These are phyloP conservation scores for Neurospora tetrasperma DNA, from an alignment of 495 filamentous ascomycete genomes.

Conservation along the genomic window DNA sequence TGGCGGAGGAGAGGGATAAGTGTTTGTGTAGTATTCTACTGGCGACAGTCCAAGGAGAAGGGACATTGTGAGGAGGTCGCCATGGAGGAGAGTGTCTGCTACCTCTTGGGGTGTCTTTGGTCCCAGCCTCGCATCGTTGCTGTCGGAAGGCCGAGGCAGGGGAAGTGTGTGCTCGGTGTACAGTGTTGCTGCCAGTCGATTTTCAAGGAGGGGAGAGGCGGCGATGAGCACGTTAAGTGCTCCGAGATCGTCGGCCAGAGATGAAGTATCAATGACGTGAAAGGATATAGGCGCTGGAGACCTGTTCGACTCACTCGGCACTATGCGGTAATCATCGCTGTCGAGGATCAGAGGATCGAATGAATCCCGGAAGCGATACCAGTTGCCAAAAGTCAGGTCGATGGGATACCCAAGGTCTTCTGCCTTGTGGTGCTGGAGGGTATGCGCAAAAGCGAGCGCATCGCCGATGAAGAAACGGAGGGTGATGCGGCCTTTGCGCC, in stretches of 20 bases:
- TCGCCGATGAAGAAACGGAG: conserved; percentile 18
- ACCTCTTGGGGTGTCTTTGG: not conserved
- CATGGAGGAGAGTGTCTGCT: conserved; percentile 14
- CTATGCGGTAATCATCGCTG: conserved; percentile 3
- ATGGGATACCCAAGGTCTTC: not conserved
- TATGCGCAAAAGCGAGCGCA: conserved; percentile 13
- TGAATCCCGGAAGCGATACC: conserved; percentile 2
- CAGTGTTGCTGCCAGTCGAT: conserved; percentile 11
- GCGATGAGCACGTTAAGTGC: conserved; percentile 18
- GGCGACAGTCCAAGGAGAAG: conserved; percentile 16
- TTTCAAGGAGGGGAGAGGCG: conserved; percentile 13
- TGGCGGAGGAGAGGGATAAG: conserved; percentile 4
- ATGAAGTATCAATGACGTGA: conserved; percentile 24
- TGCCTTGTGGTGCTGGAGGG: conserved; percentile 11
- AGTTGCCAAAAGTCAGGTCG: not conserved
- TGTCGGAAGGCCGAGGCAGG: not conserved
- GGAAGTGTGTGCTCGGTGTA: conserved; percentile 11
- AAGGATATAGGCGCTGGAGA: conserved; percentile 8
- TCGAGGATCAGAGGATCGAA: conserved; percentile 10
- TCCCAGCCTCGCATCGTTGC: not conserved
- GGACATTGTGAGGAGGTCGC: conserved; percentile 12
- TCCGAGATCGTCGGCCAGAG: conserved; percentile 12
- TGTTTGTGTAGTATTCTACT: conserved; percentile 22
- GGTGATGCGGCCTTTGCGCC: conserved; percentile 1
- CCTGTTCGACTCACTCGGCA: not conserved